A percentile compares a stretch with the other conserved stretches of the same genome.
These are phyloP conservation scores for Pilasporangium apinafurcum DNA, from an alignment of 352 stramenopile genomes.

Conservation along the genomic window DNA sequence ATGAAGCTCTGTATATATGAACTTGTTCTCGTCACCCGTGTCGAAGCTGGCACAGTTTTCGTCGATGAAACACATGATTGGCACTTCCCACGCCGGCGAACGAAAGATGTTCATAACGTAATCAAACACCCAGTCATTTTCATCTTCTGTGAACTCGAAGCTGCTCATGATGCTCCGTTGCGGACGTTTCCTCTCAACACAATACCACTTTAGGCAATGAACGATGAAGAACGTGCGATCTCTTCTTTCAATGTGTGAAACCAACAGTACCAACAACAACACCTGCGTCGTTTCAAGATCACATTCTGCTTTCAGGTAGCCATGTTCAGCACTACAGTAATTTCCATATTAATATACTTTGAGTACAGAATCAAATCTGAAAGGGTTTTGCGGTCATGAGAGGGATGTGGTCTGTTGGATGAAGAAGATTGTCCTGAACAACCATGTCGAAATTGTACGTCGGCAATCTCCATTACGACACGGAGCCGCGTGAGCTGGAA, in stretches of 20 bases:
- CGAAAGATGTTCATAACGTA: conserved; percentile 86
- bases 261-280: no score
- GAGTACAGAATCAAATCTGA: no score
- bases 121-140: conserved; percentile 86
- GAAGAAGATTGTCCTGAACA: conserved; percentile 7
- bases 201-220: neutral
- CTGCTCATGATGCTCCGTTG: conserved; percentile 7
- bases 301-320: no score
- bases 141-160: conserved; percentile 41
- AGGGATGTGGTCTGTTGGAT: no score
- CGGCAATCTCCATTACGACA: conserved; percentile 51
- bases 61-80: conserved; percentile 88
- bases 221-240: neutral
- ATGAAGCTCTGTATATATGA: conserved; percentile 83
- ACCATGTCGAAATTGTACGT: conserved; percentile 64
- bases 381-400: no score
- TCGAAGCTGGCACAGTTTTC: conserved; percentile 86
- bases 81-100: conserved; percentile 82
- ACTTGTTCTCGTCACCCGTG: conserved; percentile 88
- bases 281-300: no score
- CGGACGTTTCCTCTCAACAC: neutral
- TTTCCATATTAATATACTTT: no score
- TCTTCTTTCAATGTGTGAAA: neutral
- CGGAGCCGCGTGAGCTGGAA: conserved; percentile 36
- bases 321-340: no score